Evolutionary conservation across 2,329 filamentous ascomycete species (phyloP).

Genomic region (Neoascochyta sp.): DNA sequence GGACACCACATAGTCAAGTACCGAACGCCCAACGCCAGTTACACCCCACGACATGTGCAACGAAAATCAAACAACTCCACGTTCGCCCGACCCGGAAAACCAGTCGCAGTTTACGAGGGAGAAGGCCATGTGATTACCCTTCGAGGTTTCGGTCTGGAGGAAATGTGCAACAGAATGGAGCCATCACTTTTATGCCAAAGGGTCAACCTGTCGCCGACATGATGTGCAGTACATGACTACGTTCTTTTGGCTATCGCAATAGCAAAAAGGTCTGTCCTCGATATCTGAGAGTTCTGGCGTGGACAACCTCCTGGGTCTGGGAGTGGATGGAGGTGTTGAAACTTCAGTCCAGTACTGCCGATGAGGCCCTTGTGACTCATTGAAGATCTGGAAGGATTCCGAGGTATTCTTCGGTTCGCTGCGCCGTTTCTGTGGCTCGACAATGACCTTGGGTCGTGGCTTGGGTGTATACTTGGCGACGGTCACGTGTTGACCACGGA

Average conservation of each 20-base stretch:
- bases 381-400: too few relatives aligned
- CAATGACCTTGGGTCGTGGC: background rate
- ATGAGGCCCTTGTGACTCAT: too few relatives aligned
- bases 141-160: background rate
- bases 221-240: constrained; percentile 16
- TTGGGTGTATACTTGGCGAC: constrained; percentile 4
- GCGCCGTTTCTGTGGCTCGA: too few relatives aligned
- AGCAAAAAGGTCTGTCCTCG: constrained; percentile 28
- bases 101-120: background rate
- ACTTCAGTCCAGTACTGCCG: too few relatives aligned
- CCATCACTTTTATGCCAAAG: constrained; percentile 1
- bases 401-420: constrained; percentile 1
- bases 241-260: constrained; percentile 21
- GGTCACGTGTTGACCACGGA: constrained; percentile 16
- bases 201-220: constrained; percentile 1
- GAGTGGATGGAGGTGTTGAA: constrained; percentile 30
- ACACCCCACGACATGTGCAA: background rate
- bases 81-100: background rate
- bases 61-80: background rate
- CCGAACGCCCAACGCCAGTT: background rate
- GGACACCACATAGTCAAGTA: background rate
- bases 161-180: background rate
- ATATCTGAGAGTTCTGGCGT: constrained; percentile 34
- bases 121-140: background rate
- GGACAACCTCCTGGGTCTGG: constrained; percentile 25